Evolutionary conservation across 1,139 yeast species (phyloP), one percentile per base, ranked within the genome.

Genomic region (Blastobotrys ciferrii): DNA sequence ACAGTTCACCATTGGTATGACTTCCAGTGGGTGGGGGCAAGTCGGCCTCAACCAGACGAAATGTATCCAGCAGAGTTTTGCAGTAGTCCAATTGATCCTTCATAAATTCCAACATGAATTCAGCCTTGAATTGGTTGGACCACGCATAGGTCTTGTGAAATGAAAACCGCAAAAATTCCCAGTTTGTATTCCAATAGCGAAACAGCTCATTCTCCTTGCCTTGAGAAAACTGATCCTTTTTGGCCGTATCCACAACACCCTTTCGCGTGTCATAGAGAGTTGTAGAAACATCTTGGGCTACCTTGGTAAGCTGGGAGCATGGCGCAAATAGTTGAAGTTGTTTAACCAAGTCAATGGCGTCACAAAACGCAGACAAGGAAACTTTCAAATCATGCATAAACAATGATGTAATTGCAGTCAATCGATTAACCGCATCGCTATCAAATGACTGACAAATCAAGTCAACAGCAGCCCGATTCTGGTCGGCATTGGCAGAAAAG

Each of bases 21-120:
- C 7, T 33, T 9, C 39, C 47, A 42, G 28, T 39, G 43, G 63
- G 65, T n/a, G 60, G 58, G 51, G 72, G 68, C 36, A 75, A 58
- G 33, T 69, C 69, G 12, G 70, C 69, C 30, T 68, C 75, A 41
- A 87, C 70, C 9, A 77, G 69, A 50, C 85, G 72, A 59, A 78
- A 85, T 2, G 91, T 80, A 50, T 78, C 83, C 15, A 91, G 66
- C 37, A 91, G 68, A 1, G 75, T 68, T 55, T 83, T 83, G 56
- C 96, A 84, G 44, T 87, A 73, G 57, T 91, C 97, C 47, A 89
- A 72, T 0, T 88, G 83, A 64, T 89, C 96, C 63, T 95, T 79
- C 14, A 96, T 87, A 58, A 88, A 89, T 53, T 87, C 94, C 44
- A 84, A 75, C 62, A 87, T 72, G 45, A 77, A 77, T 0, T 75